These are phyloP conservation scores for Xerocomellus intermedius DNA, from an alignment of 768 basidiomycete species.

Conservation along the genomic window DNA sequence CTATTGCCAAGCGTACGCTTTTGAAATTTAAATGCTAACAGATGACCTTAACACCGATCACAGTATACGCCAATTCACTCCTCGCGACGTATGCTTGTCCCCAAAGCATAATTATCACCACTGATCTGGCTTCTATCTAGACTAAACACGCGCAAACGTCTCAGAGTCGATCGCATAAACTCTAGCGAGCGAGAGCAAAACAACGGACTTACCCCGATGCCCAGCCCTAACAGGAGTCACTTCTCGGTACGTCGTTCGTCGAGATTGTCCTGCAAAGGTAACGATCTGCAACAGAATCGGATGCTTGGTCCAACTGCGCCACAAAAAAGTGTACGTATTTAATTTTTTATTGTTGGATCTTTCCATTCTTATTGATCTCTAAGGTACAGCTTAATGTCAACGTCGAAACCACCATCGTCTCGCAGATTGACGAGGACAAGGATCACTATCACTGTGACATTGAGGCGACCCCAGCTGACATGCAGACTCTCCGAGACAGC, in stretches of 20 bases:
- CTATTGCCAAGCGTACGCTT: slow-evolving; percentile 32
- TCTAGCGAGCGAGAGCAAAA: slow-evolving; percentile 29
- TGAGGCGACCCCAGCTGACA: slow-evolving; percentile 9
- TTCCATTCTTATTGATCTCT: background rate
- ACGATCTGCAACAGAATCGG: slow-evolving; percentile 17
- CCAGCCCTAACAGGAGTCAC: slow-evolving; percentile 20
- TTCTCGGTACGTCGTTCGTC: slow-evolving; percentile 21
- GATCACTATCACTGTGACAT: slow-evolving; percentile 23
- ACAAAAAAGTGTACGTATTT: slow-evolving; percentile 22
- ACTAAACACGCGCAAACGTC: slow-evolving; percentile 32
- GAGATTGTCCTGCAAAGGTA: background rate
- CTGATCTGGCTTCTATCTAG: slow-evolving; percentile 5
- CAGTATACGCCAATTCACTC: slow-evolving; percentile 35
- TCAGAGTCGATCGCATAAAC: slow-evolving; percentile 23
- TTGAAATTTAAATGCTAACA: background rate
- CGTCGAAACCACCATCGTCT: slow-evolving; percentile 34
- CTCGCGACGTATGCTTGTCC: slow-evolving; percentile 31
- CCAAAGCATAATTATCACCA: background rate
- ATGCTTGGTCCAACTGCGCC: slow-evolving; percentile 20
- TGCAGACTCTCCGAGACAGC: slow-evolving; percentile 15
- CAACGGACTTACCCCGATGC: slow-evolving; percentile 5
- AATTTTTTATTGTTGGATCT: background rate
- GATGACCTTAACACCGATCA: background rate
- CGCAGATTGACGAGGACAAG: slow-evolving; percentile 29
- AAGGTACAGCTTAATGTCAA: slow-evolving; percentile 31